Base-by-base conservation (phyloP, 108 stramenopile species). In the Seminavis robusta region DNA sequence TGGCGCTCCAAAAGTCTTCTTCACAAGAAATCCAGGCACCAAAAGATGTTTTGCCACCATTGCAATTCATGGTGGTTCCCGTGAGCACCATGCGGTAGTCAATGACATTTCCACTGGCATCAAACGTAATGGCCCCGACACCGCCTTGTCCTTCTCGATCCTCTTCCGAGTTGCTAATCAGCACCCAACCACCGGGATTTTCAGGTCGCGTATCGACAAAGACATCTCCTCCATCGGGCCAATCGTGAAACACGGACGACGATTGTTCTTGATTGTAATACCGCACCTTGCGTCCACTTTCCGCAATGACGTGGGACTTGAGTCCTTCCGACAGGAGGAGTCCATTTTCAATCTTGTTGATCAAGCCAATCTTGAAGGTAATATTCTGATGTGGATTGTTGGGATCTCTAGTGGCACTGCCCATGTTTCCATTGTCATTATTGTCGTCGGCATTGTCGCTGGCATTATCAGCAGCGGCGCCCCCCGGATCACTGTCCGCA, bases 41-140 rank as follows among this genome's bases (percentile, higher is more conserved):
- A 76, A 76, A 80, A 1, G 78, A 67, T 3, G 79, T 77, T 13
- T 29, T 30, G 6, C 83, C 83, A 30, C 83, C 83, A 13, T 70
- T 65, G 51, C 83, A 84, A 34, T 84, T 84, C 24, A 34, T 13
- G 2, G 31, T 47, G 15, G 79, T 84, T 1, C 61, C 52, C 1
- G 16, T 48, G 2, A 79, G 37, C 0, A 78, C 9, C 13, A 23
- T 21, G 17, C 42, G 17, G 34, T 83, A 83, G 33, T 62, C 68
- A 36, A 69, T 24, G 17, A 78, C 40, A 20, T 71, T 47, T 6
- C 68, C 67, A 15, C 62, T 48, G 25, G 26, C 10, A 40, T 77
- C 52, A 25, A 81, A 77, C 6, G 51, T 41, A 6, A 77, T 24
- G 5, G 61, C 63, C 15, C 73, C 73, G 1, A 77, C 80, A 0